Percentiles rank a stretch among this genome's conserved stretches.
These are phyloP conservation scores for Fusarium sambucinum DNA, from an alignment of 2,329 filamentous ascomycete genomes.

Conservation along the genomic window DNA sequence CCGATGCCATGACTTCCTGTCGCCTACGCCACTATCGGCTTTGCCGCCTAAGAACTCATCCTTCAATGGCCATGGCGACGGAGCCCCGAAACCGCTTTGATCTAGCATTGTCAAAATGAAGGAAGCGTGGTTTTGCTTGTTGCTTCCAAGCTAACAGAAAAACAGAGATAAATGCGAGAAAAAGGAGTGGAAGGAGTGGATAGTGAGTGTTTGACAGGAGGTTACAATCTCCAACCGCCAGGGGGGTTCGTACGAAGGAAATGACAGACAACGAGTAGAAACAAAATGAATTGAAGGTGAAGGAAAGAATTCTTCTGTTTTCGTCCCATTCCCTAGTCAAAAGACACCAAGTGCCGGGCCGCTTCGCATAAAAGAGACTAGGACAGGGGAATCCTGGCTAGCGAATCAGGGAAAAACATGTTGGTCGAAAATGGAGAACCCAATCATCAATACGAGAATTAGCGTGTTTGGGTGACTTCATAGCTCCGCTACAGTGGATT, in stretches of 20 bases:
- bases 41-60: conserved; percentile 8
- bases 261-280: background rate
- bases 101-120: background rate
- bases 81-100: background rate
- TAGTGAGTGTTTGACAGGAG: background rate
- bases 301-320: conserved; percentile 7
- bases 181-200: background rate
- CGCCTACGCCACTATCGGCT: background rate
- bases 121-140: background rate
- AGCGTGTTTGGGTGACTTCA: conserved; percentile 13
- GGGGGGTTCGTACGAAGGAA: background rate
- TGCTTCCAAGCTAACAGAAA: background rate
- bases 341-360: background rate
- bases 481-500: conserved; percentile 3
- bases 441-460: conserved; percentile 24
- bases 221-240: background rate
- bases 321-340: background rate
- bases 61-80: conserved; percentile 31
- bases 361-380: conserved; percentile 8
- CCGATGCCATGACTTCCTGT: conserved; percentile 29
- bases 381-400: background rate
- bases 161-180: background rate
- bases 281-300: conserved; percentile 1
- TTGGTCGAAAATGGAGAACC: conserved; percentile 11
- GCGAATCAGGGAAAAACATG: background rate